Percentiles rank a stretch among this genome's conserved stretches.
These are phyloP conservation scores for Penicillium sp. DNA, from an alignment of 2,329 filamentous ascomycete genomes.

Conservation along the genomic window DNA sequence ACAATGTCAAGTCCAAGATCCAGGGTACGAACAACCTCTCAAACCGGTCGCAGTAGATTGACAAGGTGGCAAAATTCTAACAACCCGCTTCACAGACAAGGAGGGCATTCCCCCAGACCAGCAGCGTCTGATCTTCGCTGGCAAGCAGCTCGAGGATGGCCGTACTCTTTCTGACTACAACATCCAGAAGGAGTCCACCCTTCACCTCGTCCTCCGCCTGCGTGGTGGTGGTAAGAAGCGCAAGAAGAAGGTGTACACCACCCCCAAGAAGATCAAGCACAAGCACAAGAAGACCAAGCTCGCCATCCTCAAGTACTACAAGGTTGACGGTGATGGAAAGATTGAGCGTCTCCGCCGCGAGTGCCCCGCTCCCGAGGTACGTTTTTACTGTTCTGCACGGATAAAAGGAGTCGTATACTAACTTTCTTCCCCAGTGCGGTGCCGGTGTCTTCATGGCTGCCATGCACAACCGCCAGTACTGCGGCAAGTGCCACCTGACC, in stretches of 20 bases:
- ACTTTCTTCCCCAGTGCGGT: conserved; percentile 68
- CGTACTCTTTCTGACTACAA: conserved; percentile 99
- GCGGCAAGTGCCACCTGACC: conserved; percentile 70
- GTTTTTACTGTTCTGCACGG: conserved; percentile 37
- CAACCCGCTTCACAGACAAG: conserved; percentile 71
- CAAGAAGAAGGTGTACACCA: conserved; percentile 99
- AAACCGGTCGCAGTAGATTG: neutral
- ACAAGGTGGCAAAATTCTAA: neutral
- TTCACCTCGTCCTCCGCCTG: conserved; percentile 95
- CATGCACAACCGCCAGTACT: conserved; percentile 99
- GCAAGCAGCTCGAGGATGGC: conserved; percentile 99
- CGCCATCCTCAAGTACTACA: conserved; percentile 99
- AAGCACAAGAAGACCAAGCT: conserved; percentile 99
- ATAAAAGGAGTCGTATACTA: conserved; percentile 32
- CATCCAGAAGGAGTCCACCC: conserved; percentile 99
- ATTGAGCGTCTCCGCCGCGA: conserved; percentile 98
- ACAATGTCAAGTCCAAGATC: conserved; percentile 99
- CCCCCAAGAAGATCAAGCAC: conserved; percentile 99
- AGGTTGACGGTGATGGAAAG: conserved; percentile 99
- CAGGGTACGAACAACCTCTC: conserved; percentile 53
- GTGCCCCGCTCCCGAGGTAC: conserved; percentile 87
- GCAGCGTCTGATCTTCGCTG: conserved; percentile 99
- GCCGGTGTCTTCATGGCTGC: conserved; percentile 99
- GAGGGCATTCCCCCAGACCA: conserved; percentile 99
- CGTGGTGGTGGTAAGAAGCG: conserved; percentile 99